Evolutionary conservation across 176 grass and related monocot genomes (phyloP).

Genomic region (Carex parvula): DNA sequence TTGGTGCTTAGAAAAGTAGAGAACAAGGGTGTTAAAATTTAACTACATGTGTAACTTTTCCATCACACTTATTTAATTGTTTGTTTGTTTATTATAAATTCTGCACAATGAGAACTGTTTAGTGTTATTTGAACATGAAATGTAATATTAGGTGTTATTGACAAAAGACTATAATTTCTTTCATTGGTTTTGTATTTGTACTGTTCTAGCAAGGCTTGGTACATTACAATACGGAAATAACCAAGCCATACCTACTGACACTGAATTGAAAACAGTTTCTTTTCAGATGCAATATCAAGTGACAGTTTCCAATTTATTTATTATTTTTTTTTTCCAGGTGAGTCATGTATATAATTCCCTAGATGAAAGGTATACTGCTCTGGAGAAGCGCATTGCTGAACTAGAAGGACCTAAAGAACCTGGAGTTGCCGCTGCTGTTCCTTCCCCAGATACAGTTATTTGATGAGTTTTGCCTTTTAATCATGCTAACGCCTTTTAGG

Average conservation of each 20-base stretch:
- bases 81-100: background rate
- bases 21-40: too few relatives aligned
- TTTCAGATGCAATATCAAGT: background rate
- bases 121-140: background rate
- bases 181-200: background rate
- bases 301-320: background rate
- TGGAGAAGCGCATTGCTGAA: conserved; percentile 52
- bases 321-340: conserved; percentile 43
- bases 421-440: conserved; percentile 18
- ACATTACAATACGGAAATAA: background rate
- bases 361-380: conserved; percentile 47
- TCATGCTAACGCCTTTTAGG: background rate
- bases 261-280: background rate
- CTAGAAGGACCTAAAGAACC: conserved; percentile 53
- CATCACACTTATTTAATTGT: background rate
- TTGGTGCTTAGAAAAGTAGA: too few relatives aligned
- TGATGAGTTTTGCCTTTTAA: conserved; percentile 33
- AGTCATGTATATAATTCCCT: conserved; percentile 38
- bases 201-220: background rate
- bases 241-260: background rate
- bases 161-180: background rate
- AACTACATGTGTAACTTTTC: background rate
- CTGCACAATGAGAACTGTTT: background rate
- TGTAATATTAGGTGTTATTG: background rate
- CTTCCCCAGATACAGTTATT: conserved; percentile 28